Base-by-base conservation (phyloP, 2,329 filamentous ascomycete genomes). In the Aspergillus intermedius region DNA sequence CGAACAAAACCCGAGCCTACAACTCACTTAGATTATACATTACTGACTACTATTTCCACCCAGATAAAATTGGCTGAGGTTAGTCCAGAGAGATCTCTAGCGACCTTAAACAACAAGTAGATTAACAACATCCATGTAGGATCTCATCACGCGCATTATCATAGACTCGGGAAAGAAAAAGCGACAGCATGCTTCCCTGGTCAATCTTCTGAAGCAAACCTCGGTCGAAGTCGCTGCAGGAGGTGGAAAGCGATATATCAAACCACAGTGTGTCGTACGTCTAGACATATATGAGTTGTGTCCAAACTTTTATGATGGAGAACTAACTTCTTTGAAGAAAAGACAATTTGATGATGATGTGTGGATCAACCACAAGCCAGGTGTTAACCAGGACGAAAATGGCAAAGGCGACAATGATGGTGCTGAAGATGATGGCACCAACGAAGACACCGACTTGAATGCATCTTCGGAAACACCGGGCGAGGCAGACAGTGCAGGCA, bases 181-280 rank as follows among this genome's bases (percentile, higher is more conserved):
- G 28, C 22, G 12, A 30, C 22, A 48, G 17, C 53, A 55, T 41
- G n/a, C 46, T 2, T 32, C 17, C 2, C 32, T 53, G 15, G 21
- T 42, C n/a, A 12, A 47, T 13, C 47, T 53, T n/a, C 22, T 55
- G 7, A 40, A 34, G 8, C 32, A 41, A 30, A 49, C 46, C 30
- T 49, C 41, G 48, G 35, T 42, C 15, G 25, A 49, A 32, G 15
- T 55, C 3, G 35, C 48, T 8, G 53, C 53, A 23, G 53, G 48
- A 12, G 48, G 44, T 17, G 15, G 30, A 21, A 49, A 51, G 41
- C 30, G 23, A 12, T 55, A 53, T 35, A 53, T 53, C 41, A 55
- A 55, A 37, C 50, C 53, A 22, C 46, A 50, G n/a, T 53, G 40
- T 35, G 6, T 47, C 28, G 50, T 53, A 47, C 15, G 49, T 42